These are phyloP conservation scores for Monosporascus sp. DNA, from an alignment of 2,329 filamentous ascomycete species.

Conservation along the genomic window DNA sequence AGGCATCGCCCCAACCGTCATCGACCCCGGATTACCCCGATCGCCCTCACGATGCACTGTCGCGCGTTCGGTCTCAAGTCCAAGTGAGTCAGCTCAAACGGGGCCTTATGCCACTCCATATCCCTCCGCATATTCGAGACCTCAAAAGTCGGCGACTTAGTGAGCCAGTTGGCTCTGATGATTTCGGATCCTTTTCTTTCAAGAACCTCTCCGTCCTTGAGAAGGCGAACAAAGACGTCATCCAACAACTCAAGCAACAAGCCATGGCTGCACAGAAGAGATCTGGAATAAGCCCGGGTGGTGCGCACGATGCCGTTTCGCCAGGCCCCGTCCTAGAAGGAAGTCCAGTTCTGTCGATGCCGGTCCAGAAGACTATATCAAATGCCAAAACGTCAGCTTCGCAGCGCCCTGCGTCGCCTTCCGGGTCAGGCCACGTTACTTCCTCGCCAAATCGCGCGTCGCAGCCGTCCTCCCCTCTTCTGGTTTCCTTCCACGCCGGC, in stretches of 20 bases:
- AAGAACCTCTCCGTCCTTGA: constrained; percentile 96
- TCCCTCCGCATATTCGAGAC: constrained; percentile 93
- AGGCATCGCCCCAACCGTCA: constrained; percentile 67
- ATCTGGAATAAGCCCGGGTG: constrained; percentile 39
- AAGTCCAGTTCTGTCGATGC: constrained; percentile 75
- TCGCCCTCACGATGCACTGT: constrained; percentile 89
- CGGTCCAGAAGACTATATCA: constrained; percentile 76
- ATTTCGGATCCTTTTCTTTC: constrained; percentile 95
- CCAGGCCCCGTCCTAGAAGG: constrained; percentile 72
- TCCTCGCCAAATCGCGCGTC: constrained; percentile 83
- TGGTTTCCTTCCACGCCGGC: constrained; percentile 92
- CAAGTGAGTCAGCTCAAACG: constrained; percentile 78
- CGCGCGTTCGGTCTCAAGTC: constrained; percentile 73
- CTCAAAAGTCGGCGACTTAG: constrained; percentile 81
- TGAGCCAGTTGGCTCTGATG: constrained; percentile 82
- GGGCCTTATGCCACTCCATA: constrained; percentile 89
- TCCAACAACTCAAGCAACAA: constrained; percentile 90
- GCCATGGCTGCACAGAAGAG: constrained; percentile 68
- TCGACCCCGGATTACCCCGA: constrained; percentile 76
- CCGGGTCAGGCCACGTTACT: constrained; percentile 69
- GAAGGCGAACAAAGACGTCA: constrained; percentile 98
- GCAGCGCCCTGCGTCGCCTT: constrained; percentile 82
- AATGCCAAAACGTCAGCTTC: constrained; percentile 62
- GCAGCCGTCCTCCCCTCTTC: constrained; percentile 76
- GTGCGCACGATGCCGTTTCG: constrained; percentile 41